These are phyloP conservation scores for Laguncularia racemosa DNA, from an alignment of 345 rosid genomes.

Conservation along the genomic window DNA sequence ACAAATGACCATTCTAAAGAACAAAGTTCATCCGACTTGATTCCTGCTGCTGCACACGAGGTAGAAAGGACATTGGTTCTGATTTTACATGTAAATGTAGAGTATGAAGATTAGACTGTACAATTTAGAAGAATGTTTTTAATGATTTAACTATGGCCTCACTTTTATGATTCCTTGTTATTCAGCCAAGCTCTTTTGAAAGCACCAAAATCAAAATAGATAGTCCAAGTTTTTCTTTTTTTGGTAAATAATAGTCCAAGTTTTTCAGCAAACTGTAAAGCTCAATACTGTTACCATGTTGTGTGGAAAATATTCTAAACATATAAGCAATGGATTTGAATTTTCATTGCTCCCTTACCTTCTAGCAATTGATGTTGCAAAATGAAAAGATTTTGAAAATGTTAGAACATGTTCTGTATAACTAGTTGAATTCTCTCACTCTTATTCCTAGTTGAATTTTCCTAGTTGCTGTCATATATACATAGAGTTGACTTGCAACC, in stretches of 20 bases:
- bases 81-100: constrained; percentile 10
- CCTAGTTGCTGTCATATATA: too few species aligned
- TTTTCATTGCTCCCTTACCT: too few species aligned
- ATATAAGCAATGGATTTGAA: too few species aligned
- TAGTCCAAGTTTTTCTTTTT: background rate
- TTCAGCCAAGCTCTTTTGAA: background rate
- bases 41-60: constrained; percentile 41
- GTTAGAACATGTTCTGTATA: too few species aligned
- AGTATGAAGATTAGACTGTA: constrained; percentile 9
- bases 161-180: too few species aligned
- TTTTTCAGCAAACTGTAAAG: background rate
- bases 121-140: constrained; percentile 3
- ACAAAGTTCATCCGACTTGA: constrained; percentile 24
- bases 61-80: constrained; percentile 22
- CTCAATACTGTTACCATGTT: too few species aligned
- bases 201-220: background rate
- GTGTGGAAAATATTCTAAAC: too few species aligned
- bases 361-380: too few species aligned
- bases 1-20: constrained; percentile 34
- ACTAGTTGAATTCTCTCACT: too few species aligned
- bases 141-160: background rate
- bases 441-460: too few species aligned
- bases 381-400: too few species aligned
- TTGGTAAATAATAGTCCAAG: background rate
- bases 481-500: too few species aligned